phyloP scores from a whole-genome alignment of 768 basidiomycete genomes.

The Boletus sp. region DNA sequence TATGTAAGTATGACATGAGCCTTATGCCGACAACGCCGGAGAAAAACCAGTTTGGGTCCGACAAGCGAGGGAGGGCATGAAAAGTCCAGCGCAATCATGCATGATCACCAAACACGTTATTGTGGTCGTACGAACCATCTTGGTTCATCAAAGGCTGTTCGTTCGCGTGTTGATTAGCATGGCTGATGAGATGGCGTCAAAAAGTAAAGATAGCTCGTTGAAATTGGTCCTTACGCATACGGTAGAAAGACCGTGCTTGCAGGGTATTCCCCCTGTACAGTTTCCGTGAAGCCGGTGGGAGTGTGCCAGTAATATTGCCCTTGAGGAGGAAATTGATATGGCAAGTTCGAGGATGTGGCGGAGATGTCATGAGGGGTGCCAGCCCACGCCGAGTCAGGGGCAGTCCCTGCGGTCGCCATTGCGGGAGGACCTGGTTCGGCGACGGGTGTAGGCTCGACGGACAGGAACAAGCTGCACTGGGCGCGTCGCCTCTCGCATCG shows the following conservation, averaged over 20 bases:
- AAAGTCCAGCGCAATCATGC: slow-evolving; percentile 7
- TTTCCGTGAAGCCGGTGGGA: neutral
- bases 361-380: slow-evolving; percentile 3
- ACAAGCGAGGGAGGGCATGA: neutral
- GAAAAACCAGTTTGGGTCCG: neutral
- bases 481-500: slow-evolving; percentile 16
- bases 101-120: slow-evolving; percentile 11
- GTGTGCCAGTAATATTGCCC: neutral
- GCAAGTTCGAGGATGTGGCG: neutral
- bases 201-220: neutral
- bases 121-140: slow-evolving; percentile 5
- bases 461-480: slow-evolving; percentile 17
- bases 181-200: slow-evolving; percentile 8
- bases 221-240: slow-evolving; percentile 17
- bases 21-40: neutral
- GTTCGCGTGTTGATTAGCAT: slow-evolving; percentile 6
- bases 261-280: slow-evolving; percentile 6
- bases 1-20: slow-evolving; percentile 4
- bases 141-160: slow-evolving; percentile 10
- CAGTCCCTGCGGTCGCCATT: neutral
- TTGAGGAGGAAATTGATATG: neutral
- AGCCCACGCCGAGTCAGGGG: slow-evolving; percentile 5
- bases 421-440: slow-evolving; percentile 7
- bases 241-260: neutral
- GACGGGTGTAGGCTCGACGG: neutral